Base-by-base conservation (phyloP, 1,284 basidiomycete species). In the Stygiomarasmius scandens region DNA sequence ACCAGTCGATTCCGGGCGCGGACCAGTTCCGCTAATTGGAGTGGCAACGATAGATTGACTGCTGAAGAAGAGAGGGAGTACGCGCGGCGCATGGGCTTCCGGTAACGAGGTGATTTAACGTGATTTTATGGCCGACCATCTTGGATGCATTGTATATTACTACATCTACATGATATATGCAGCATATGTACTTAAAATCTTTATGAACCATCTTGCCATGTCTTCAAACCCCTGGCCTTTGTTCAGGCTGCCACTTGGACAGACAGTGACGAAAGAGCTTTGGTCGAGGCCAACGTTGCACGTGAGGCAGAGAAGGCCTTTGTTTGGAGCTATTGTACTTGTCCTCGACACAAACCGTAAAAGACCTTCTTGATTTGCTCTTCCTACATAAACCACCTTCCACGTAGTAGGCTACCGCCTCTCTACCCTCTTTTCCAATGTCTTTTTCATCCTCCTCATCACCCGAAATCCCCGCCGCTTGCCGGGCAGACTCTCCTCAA, bases 1-100 rank as follows among this genome's bases (percentile, higher is more conserved):
- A 87, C 87, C 54, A 90, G 86, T 58, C 82, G 90, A 49, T 96
- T 97, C 78, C 82, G 94, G 58, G 89, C 91, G 12, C 81, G 95
- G 54, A 93, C 93, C 6, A 95, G 92, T 66, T 95, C 93, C 19
- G 96, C 95, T 44, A 96, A 96, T 71, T 98, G 95, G 95, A 84
- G 85, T 16, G 93, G 92, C 16, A 77, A 87, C 14, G 95, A 98
- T 75, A 81, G 86, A 34, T 76, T 98, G 62, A 95, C 93, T 6
- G 73, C 78, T 36, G 84, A 89, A 61, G 95, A 98, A 72, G 87
- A 95, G 74, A 77, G 80, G 57, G 91, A 94, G 64, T 98, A 97
- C 69, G 92, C 89, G 2, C 82, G 82, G 66, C 80, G 90, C 59
- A 98, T 98, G 95, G 95, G 95, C 3, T 98, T 89, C 76, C 79